These are phyloP conservation scores for Camillea tinctor DNA, from an alignment of 2,329 filamentous ascomycete genomes.

Conservation along the genomic window DNA sequence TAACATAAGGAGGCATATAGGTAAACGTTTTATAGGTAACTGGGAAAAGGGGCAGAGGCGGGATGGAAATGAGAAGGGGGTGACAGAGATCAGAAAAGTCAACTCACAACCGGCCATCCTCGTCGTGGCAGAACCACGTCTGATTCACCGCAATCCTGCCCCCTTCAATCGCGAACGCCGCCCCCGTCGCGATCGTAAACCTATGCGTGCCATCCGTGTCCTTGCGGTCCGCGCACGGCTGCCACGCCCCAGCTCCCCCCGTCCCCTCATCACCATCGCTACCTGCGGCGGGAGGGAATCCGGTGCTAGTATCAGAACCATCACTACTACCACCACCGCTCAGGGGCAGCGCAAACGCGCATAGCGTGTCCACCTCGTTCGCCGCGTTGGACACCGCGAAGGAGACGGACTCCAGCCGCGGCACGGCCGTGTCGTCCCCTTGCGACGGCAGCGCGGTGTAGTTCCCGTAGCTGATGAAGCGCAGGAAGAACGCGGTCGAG, in stretches of 20 bases:
- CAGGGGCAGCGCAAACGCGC: conserved; percentile 21
- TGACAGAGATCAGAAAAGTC: too few relatives aligned
- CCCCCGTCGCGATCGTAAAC: conserved; percentile 24
- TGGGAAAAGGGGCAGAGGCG: background rate
- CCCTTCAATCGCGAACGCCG: conserved; percentile 12
- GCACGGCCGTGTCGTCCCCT: conserved; percentile 12
- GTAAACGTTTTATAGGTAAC: background rate
- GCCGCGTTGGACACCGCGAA: conserved; percentile 21
- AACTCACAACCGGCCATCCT: conserved; percentile 9
- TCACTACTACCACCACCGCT: background rate
- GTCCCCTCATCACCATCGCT: background rate
- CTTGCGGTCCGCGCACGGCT: conserved; percentile 24
- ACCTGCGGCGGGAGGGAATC: too few relatives aligned
- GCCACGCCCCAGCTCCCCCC: conserved; percentile 9
- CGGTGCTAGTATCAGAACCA: too few relatives aligned
- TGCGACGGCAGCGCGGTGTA: conserved; percentile 19
- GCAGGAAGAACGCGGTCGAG: conserved; percentile 8
- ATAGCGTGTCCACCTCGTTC: conserved; percentile 19
- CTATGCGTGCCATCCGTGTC: conserved; percentile 24
- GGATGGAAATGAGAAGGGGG: too few relatives aligned
- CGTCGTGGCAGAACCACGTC: background rate
- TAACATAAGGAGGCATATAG: background rate
- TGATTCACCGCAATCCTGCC: conserved; percentile 2
- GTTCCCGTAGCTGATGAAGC: conserved; percentile 21
- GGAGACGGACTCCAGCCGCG: conserved; percentile 20